Base-by-base conservation (phyloP, 2,329 filamentous ascomycete genomes). In the Annulohypoxylon truncatum region DNA sequence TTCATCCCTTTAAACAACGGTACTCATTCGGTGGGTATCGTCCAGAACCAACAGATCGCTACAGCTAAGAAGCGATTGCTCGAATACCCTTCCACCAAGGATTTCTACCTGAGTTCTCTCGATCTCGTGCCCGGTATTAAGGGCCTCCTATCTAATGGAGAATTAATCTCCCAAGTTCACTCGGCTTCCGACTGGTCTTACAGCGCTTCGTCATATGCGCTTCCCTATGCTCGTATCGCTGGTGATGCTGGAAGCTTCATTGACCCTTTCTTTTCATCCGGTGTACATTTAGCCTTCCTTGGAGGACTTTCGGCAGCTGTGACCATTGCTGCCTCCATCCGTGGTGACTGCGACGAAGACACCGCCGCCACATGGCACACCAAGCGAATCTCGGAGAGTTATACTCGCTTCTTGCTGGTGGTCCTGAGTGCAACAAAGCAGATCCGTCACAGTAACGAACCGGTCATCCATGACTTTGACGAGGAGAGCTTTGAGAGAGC, bases 211-310 rank as follows among this genome's bases (percentile, higher is more conserved):
- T 61, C 72, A 0, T 85, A 85, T 66, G 78, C 81, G 0, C 58
- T 72, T n/a, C 77, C 78, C 1, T 64, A 79, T 56, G 68, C 76
- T 2, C 82, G 82, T 15, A 76, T 84, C 9, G 77, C 73, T 4
- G 82, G 83, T 1, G 82, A 85, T 62, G 82, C 82, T 0, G 83
- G 81, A 1, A 81, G 78, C 66, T 85, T 85, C 66, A 83, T 85
- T 62, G 82, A 85, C 61, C 82, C 82, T 0, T 80, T 78, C 61
- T 85, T 84, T 73, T 83, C 81, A 0, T 84, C 82, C 0, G 82
- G 82, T 8, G 77, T 82, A 2, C 83, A 85, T 64, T 72, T 85
- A 0, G 83, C 83, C 1, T 33, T 85, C 0, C 64, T 75, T 0
- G 74, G 78, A 13, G 82, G 74, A 3, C 76, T 86, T 0, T 81